Evolutionary conservation across 495 filamentous ascomycete species (phyloP), one percentile per base, ranked within the genome.

Genomic region (Penicillium lividum): DNA sequence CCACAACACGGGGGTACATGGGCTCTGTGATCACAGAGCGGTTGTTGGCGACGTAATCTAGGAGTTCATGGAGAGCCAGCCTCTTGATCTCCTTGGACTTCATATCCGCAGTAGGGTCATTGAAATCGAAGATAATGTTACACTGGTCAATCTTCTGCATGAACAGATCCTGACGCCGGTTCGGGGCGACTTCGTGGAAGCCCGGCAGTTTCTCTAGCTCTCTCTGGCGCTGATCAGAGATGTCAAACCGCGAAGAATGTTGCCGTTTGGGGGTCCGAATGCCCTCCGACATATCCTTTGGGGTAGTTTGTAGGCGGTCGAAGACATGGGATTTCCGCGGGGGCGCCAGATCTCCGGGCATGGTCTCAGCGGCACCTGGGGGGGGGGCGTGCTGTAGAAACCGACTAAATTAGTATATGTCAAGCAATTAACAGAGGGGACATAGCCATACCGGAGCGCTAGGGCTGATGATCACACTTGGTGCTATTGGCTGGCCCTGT

Each of bases 101-200:
- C 93, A 98, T 98, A 66, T 99, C 94, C 53, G 87, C 93, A 59
- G 91, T 95, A 40, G 95, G 92, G 68, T 99, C 94, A 73, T 97
- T 99, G 78, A 99, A 99, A 73, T 99, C 94, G 67, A 99, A 99
- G 64, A 99, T 99, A 75, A 99, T 95, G 68, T 99, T 99, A 80
- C 94, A 99, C 74, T 99, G 94, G 68, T 98, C 94, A 67, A 99
- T 95, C 82, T 99, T 99, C 72, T 98, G 92, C 93, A 99, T 97
- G 77, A 99, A 99, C 16, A 99, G 83, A 44, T 98, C 94, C 77
- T 99, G 93, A 52, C 94, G 89, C 36, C 92, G 85, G 61, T 96
- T 93, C 18, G 94, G 95, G 9, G 93, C 88, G 49, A 98, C 94
- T 75, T 99, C 94, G 70, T 98, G 94, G 77, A 99, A 99, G n/a